Base-by-base conservation (phyloP, 148 eudicot species). In the Chenopodium suecicum region DNA sequence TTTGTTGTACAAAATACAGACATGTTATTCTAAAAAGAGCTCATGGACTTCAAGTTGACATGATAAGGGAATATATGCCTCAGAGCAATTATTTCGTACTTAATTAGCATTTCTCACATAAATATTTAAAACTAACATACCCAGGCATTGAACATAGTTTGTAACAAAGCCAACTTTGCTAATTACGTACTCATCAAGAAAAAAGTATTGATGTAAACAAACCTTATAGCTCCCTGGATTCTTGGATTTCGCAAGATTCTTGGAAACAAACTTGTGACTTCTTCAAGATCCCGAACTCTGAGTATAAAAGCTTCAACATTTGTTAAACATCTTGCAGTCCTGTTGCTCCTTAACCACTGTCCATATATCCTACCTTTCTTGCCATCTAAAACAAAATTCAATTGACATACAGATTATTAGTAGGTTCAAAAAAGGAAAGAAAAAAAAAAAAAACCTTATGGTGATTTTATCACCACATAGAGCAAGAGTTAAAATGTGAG, bases 241-340 rank as follows among this genome's bases (percentile, higher is more conserved):
- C 90, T 90, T 34, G 91, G 86, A 79, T 81, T 92, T 63, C 91
- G 82, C 84, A 93, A 85, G 87, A 90, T 89, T 85, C 94, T 89
- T 63, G 92, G 78, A 78, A 87, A 93, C 54, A 90, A 84, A 83
- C 87, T 86, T 16, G 94, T 90, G 76, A 93, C 98, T 80, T 93
- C 91, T 84, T 89, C 94, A 20, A 93, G 90, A 89, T 93, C 98
- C 19, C 74, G 73, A 72, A 87, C 91, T 84, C 84, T 86, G 16
- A 93, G 88, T 47, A 84, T 84, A 76, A 93, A 93, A 50, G 92
- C 95, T 88, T 93, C 98, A 31, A 90, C 95, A 82, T 93, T 93
- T 74, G 91, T 83, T 66, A 88, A 78, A 85, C 98, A 93, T 86
- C 60, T 83, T 17, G 91, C 92, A 8, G 79, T 81, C 85, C 95